Conservation (phyloP, 768 basidiomycete genomes). For the Wakefieldia striispora region DNA sequence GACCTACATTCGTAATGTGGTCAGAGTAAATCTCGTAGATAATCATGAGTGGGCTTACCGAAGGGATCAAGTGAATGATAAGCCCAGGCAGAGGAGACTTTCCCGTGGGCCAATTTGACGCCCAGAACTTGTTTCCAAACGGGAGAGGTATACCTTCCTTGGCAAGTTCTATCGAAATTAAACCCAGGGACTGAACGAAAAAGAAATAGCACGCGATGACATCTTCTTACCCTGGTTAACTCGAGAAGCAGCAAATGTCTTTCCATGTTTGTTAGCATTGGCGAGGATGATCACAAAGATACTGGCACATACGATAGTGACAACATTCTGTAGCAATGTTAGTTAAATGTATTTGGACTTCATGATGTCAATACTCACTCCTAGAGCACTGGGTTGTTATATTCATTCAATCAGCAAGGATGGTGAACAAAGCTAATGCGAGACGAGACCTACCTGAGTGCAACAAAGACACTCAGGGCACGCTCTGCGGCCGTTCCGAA, state of each 20-base stretch:
- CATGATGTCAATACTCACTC: constrained; percentile 20
- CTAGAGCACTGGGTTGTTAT: constrained; percentile 34
- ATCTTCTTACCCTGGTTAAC: constrained; percentile 46
- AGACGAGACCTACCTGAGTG: constrained; percentile 42
- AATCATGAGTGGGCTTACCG: constrained; percentile 33
- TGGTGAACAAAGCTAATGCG: background rate
- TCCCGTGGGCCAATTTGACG: constrained; percentile 60
- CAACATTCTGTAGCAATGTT: constrained; percentile 26
- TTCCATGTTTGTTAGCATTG: background rate
- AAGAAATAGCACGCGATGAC: background rate
- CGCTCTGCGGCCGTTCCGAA: constrained; percentile 52
- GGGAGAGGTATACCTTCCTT: constrained; percentile 62
- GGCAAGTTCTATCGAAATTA: constrained; percentile 43
- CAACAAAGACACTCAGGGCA: constrained; percentile 56
- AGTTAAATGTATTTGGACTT: background rate
- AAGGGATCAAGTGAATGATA: constrained; percentile 54
- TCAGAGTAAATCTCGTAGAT: background rate
- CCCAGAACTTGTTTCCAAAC: constrained; percentile 58
- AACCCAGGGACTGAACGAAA: no score
- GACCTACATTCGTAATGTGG: constrained; percentile 32
- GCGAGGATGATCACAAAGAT: background rate
- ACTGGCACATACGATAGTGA: constrained; percentile 28
- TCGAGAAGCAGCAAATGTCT: constrained; percentile 52
- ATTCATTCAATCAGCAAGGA: background rate
- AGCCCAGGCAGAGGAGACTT: constrained; percentile 56